Evolutionary conservation across 2,329 filamentous ascomycete species (phyloP), one percentile per base, ranked within the genome.

Genomic region (Fusarium acutatum): DNA sequence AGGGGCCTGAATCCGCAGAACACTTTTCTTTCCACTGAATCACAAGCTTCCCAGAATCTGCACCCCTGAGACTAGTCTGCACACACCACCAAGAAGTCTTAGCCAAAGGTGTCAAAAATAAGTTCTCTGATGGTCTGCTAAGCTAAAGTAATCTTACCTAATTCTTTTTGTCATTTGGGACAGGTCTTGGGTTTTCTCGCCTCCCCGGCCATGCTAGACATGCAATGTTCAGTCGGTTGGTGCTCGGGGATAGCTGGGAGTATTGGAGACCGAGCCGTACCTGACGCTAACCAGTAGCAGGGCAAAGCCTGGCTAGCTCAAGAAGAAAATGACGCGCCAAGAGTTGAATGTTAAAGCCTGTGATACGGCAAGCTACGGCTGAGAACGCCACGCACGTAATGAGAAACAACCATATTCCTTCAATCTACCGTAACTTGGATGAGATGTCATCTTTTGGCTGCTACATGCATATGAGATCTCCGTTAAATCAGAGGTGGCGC

Each of bases 251-350:
- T 67, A 62, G 63, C 35, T 46, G 53, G 40, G 20, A 41, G 47
- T 61, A 44, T 24, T 59, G 15, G 32, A 3, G 34, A 22, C 26
- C 24, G 32, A 56, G 26, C 24, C 3, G 40, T 57, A 26, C 49
- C 64, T 63, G 64, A 46, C 49, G 40, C 66, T 68, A 69, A 38
- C 18, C n/a, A 34, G 44, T 32, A 24, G 32, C 20, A 43, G 22
- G 47, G 5, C 17, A 37, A 43, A 38, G n/a, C 26, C 26, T 22
- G 28, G 30, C 37, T 35, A 50, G 58, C 28, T 41, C 15, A 15
- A 9, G 7, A 37, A 56, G 38, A 64, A 56, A 64, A 64, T 52
- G 49, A 49, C 64, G 57, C 64, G 24, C 49, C 66, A 69, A 50
- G 49, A 49, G 10, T 44, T 32, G 22, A 13, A 49, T 28, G 13